Conservation (phyloP, 2,329 filamentous ascomycete species). For the Exophiala alcalophila region DNA sequence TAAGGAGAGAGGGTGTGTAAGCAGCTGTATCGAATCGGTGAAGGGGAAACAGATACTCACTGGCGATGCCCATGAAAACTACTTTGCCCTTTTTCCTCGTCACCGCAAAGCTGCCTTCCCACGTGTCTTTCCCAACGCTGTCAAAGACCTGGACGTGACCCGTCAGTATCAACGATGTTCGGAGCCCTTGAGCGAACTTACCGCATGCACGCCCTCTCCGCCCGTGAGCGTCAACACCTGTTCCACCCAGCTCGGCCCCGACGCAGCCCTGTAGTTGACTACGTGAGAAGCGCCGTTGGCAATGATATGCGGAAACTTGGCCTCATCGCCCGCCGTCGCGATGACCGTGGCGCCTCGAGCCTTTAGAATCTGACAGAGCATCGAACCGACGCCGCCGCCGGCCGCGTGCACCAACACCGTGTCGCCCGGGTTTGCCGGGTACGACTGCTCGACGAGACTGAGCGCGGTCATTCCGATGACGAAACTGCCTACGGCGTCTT, state of each 20-base stretch:
- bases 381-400: constrained; percentile 74
- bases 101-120: constrained; percentile 71
- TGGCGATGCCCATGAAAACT: constrained; percentile 76
- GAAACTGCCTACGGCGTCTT: constrained; percentile 65
- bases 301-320: constrained; percentile 69
- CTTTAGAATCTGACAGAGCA: constrained; percentile 68
- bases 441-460: constrained; percentile 71
- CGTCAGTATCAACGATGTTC: too few species aligned
- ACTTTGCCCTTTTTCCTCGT: constrained; percentile 78
- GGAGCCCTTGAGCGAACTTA: background rate
- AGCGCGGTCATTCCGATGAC: constrained; percentile 81
- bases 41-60: too few species aligned
- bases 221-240: background rate
- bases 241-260: background rate
- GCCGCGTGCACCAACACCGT: constrained; percentile 84
- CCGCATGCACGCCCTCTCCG: background rate
- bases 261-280: background rate
- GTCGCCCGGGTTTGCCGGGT: constrained; percentile 68
- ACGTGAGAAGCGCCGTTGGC: constrained; percentile 41
- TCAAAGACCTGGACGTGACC: too few species aligned
- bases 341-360: constrained; percentile 73
- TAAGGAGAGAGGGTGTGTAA: constrained; percentile 55
- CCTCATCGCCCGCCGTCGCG: constrained; percentile 69
- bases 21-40: too few species aligned
- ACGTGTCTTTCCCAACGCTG: constrained; percentile 78